Evolutionary conservation across 306 rosid genomes (phyloP), one percentile per base, ranked within the genome.

Genomic region (Prosopis cineraria): DNA sequence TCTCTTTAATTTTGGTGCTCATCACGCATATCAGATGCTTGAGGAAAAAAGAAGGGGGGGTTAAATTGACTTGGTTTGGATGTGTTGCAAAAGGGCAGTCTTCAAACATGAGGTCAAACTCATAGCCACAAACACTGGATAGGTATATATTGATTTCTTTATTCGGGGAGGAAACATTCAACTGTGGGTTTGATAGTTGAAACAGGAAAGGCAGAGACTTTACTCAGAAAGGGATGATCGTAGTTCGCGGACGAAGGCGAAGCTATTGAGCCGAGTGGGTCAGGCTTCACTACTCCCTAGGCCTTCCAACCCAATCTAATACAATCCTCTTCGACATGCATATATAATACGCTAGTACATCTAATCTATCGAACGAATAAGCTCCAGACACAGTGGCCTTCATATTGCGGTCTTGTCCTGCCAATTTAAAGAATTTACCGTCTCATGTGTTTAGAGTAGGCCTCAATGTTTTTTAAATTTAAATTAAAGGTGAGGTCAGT

Each of bases 401-500:
- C 10, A 22, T 6, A 19, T 37, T 65, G 13, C 6, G 13, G n/a
- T 63, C 34, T n/a, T 63, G 25, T 33, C 7, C 20, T 37, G 0
- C n/a, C n/a, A n/a, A n/a, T n/a, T n/a, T n/a, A n/a, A n/a, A 43
- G 73, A 14, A 44, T 43, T 69, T 16, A 44, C 13, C 39, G 7
- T 27, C 7, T 67, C 52, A 52, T 43, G 9, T 8, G 27, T 10
- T 3, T 1, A 20, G 17, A 9, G 14, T 0, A 1, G 2, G 37
- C 13, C 11, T 0, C 24, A 2, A 6, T 64, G 1, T 8, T 25
- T 80, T 77, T 39, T 58, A 78, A 47, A 1, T 84, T 87, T 79
- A 80, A 87, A 87, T 80, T 87, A 87, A 87, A 87, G 90, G 72
- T 44, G 45, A 66, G 45, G 29, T 63, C 27, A 37, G 66, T 50